Evolutionary conservation across 768 basidiomycete species (phyloP).

Genomic region (Gautieria morchelliformis): DNA sequence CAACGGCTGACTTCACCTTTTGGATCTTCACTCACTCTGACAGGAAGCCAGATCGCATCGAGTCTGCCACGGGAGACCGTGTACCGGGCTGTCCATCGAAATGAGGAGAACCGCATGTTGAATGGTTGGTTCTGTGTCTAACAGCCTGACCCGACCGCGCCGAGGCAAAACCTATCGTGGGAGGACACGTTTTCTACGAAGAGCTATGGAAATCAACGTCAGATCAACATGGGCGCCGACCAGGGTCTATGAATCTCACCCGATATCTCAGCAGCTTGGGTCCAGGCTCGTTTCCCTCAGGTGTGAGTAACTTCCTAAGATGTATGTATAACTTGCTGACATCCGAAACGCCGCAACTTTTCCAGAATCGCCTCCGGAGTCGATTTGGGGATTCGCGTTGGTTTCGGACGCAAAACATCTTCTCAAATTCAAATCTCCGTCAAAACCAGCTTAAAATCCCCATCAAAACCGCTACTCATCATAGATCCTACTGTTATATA

Average conservation of each 20-base stretch:
- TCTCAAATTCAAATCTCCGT: too few relatives aligned
- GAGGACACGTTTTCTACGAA: slow-evolving; percentile 34
- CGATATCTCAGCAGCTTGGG: slow-evolving; percentile 1
- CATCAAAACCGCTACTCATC: too few relatives aligned
- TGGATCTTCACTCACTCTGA: neutral
- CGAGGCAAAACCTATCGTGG: slow-evolving; percentile 48
- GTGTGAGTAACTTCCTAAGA: neutral
- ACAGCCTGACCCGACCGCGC: slow-evolving; percentile 40
- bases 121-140: slow-evolving; percentile 56
- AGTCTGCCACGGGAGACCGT: slow-evolving; percentile 40
- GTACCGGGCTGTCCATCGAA: slow-evolving; percentile 31
- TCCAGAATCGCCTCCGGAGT: too few relatives aligned
- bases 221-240: neutral
- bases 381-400: too few relatives aligned
- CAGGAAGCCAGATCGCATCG: slow-evolving; percentile 66
- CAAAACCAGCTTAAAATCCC: too few relatives aligned
- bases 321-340: neutral
- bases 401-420: too few relatives aligned
- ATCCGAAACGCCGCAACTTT: too few relatives aligned
- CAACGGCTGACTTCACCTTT: neutral
- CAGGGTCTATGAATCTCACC: slow-evolving; percentile 4
- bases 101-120: slow-evolving; percentile 23
- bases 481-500: too few relatives aligned
- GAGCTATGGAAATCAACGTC: slow-evolving; percentile 4
- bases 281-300: slow-evolving; percentile 4